Evolutionary conservation across 345 rosid genomes (phyloP).

Genomic region (Pseudoturritis turrita): DNA sequence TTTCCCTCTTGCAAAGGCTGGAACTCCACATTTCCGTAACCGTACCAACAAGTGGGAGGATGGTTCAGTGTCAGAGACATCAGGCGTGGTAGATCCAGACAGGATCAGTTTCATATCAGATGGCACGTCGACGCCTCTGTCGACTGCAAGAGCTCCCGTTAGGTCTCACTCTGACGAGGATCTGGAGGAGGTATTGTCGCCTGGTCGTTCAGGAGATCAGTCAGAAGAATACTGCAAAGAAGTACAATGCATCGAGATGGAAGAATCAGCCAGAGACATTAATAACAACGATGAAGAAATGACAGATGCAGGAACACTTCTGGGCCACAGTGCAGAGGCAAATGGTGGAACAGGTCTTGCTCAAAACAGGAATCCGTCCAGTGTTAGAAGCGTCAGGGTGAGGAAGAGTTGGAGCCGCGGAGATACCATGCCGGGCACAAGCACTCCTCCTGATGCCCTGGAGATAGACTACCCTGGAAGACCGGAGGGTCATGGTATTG

Average conservation of each 20-base stretch:
- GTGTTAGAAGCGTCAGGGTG: slow-evolving; percentile 46
- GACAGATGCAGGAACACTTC: slow-evolving; percentile 6
- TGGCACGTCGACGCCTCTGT: slow-evolving; percentile 39
- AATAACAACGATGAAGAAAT: slow-evolving; percentile 34
- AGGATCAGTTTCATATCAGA: slow-evolving; percentile 49
- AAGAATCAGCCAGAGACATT: slow-evolving; percentile 42
- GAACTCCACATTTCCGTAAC: slow-evolving; percentile 30
- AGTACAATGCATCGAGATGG: slow-evolving; percentile 76
- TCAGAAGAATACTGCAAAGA: slow-evolving; percentile 83
- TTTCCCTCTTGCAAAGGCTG: slow-evolving; percentile 36
- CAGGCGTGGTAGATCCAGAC: slow-evolving; percentile 48
- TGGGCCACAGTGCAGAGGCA: slow-evolving; percentile 30
- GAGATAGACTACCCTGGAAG: slow-evolving; percentile 63
- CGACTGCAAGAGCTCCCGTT: slow-evolving; percentile 40
- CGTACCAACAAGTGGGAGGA: slow-evolving; percentile 60
- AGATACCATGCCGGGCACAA: slow-evolving; percentile 44
- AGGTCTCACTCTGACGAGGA: slow-evolving; percentile 36
- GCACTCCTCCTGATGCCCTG: slow-evolving; percentile 64
- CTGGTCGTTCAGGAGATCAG: slow-evolving; percentile 31
- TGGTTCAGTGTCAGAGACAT: slow-evolving; percentile 64
- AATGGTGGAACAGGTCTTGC: slow-evolving; percentile 30
- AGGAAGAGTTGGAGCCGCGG: slow-evolving; percentile 55
- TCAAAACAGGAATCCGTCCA: slow-evolving; percentile 47
- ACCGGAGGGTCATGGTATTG: slow-evolving; percentile 47
- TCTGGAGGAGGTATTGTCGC: slow-evolving; percentile 34